Base-by-base conservation (phyloP, 441 rosid species). In the Aleurites moluccanus region DNA sequence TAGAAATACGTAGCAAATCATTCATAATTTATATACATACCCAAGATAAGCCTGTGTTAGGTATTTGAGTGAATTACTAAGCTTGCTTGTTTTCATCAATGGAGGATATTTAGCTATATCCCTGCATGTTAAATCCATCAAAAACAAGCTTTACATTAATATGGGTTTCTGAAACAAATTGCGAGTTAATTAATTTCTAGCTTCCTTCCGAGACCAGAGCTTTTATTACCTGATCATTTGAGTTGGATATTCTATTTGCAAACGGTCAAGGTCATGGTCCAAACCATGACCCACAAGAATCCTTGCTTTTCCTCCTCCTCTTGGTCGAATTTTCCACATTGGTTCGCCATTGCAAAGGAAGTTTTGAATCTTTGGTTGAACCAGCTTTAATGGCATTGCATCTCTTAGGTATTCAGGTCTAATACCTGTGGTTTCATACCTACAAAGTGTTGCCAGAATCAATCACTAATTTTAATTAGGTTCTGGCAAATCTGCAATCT, bases 1-100 rank as follows among this genome's bases (percentile, higher is more conserved):
- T n/a, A n/a, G n/a, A n/a, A n/a, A n/a, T n/a, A n/a, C n/a, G n/a
- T n/a, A n/a, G n/a, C n/a, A n/a, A n/a, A n/a, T n/a, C n/a, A n/a
- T n/a, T n/a, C n/a, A n/a, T 27, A 4, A 28, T 10, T 15, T 9
- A 62, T 63, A 21, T 21, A 56, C 80, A 73, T 81, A 90, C 97
- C 98, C 98, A 64, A 94, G 92, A 77, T 94, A 92, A 66, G 97
- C 86, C 82, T 87, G 97, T 21, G 97, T 89, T 72, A 94, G 81
- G 84, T 92, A 88, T 78, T 88, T 94, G 74, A 94, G 94, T 65
- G 98, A 85, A 83, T 94, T 94, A 85, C 95, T 92, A 67, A 94
- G 98, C 88, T 91, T 94, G 95, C 95, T 91, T 73, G 98, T 91
- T 82, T 92, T 94, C 98, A 94, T 85, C 78, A 94, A 72, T 11